Percentiles rank a stretch among this genome's conserved stretches.
Evolutionary conservation across 2,329 filamentous ascomycete genomes (phyloP).

Genomic region (Aspergillus eucalypticola): DNA sequence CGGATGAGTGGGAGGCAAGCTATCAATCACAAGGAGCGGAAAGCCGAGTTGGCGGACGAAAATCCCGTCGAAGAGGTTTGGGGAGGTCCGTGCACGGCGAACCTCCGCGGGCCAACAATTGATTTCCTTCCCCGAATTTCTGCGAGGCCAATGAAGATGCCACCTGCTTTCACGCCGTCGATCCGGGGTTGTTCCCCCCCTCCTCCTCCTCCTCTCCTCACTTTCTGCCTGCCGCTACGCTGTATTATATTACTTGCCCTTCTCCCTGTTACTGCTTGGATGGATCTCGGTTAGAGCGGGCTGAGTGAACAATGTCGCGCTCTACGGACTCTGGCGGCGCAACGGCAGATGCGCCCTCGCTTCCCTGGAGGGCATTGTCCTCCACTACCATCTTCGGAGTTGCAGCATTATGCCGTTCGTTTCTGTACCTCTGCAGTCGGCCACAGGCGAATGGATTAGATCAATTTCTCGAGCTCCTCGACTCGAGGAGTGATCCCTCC

Average conservation of each 20-base stretch:
- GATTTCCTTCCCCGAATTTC: neutral
- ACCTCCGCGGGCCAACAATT: conserved; percentile 25
- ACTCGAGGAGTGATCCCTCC: conserved; percentile 67
- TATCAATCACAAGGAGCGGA: conserved; percentile 2
- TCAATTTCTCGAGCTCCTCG: conserved; percentile 71
- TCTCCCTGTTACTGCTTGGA: conserved; percentile 23
- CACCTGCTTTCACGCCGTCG: conserved; percentile 17
- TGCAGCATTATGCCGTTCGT: conserved; percentile 68
- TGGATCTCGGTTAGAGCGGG: conserved; percentile 25
- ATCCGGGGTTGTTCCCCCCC: conserved; percentile 6
- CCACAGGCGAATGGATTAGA: conserved; percentile 77
- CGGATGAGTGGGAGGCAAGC: conserved; percentile 9
- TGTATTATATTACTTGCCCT: conserved; percentile 10
- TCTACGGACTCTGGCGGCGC: conserved; percentile 41
- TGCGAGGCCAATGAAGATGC: conserved; percentile 19
- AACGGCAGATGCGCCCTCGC: conserved; percentile 46
- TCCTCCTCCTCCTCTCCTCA: conserved; percentile 1
- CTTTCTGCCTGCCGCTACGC: neutral
- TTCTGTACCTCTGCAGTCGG: conserved; percentile 72
- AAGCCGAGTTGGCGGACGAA: conserved; percentile 12
- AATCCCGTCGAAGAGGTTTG: conserved; percentile 21
- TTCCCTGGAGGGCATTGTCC: conserved; percentile 70
- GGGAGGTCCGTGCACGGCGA: conserved; percentile 24
- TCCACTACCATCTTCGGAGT: conserved; percentile 72
- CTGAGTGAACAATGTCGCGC: conserved; percentile 22